Conservation (phyloP, 805 yeast genomes). For the Yamadazyma laniorum region DNA sequence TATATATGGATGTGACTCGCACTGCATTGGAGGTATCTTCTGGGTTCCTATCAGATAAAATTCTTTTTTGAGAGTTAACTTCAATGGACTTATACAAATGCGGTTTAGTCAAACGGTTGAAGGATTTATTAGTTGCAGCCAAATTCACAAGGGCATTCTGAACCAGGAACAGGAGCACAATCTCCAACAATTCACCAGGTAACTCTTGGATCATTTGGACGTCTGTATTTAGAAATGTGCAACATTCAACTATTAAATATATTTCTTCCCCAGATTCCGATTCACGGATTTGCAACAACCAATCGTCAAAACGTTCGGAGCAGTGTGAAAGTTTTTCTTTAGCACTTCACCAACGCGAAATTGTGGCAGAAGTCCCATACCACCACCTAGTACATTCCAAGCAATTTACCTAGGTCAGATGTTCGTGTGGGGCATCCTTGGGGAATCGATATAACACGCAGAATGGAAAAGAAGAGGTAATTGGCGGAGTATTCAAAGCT, state of each 20-base stretch:
- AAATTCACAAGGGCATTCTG: conserved; percentile 17
- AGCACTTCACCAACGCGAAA: background rate
- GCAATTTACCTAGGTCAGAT: no score
- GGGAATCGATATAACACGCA: no score
- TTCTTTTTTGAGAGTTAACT: conserved; percentile 14
- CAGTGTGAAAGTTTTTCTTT: background rate
- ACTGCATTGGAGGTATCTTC: conserved; percentile 1
- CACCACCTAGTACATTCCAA: no score
- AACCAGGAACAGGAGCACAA: conserved; percentile 13
- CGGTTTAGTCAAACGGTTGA: conserved; percentile 14
- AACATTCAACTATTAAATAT: background rate
- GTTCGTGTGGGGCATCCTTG: no score
- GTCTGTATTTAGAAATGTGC: background rate
- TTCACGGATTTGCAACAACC: conserved; percentile 11
- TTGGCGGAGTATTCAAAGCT: no score
- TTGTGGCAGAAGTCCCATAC: background rate
- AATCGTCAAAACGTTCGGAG: conserved; percentile 4
- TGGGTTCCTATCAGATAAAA: conserved; percentile 1
- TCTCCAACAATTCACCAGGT: conserved; percentile 21
- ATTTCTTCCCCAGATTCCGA: conserved; percentile 14
- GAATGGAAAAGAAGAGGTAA: no score
- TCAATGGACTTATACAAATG: conserved; percentile 16
- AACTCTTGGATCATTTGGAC: conserved; percentile 16
- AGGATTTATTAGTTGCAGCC: conserved; percentile 12
- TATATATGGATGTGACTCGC: conserved; percentile 16